A percentile compares a stretch with the other conserved stretches of the same genome.
Conservation (phyloP, 1,284 basidiomycete genomes). For the Hymenochaete sp. region DNA sequence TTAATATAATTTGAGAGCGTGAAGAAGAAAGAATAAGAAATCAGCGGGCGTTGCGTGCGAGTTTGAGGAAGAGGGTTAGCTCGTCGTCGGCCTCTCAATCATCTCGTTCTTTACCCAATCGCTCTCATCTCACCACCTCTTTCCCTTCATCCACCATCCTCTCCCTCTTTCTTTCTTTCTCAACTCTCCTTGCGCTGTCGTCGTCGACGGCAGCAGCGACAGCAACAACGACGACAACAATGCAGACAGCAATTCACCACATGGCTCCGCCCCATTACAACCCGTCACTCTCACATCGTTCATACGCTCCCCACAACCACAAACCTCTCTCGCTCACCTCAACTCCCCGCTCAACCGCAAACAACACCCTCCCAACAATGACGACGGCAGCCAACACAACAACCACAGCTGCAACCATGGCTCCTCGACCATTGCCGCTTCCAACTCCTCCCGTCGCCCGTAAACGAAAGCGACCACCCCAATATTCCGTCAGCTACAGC, state of each 20-base stretch:
- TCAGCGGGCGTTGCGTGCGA: no score
- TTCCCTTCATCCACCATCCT: not conserved
- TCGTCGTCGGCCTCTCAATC: not conserved
- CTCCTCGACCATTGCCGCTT: constrained; percentile 29
- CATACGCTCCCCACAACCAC: constrained; percentile 32
- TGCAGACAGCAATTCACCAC: constrained; percentile 62
- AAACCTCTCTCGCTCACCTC: constrained; percentile 23
- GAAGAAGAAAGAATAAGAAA: no score
- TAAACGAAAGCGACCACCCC: constrained; percentile 74
- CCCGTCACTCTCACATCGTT: constrained; percentile 4
- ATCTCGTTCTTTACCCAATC: constrained; percentile 22
- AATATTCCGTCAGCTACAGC: constrained; percentile 72
- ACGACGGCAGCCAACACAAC: no score
- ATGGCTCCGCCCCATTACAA: constrained; percentile 41
- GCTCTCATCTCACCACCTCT: constrained; percentile 25
- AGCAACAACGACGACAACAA: constrained; percentile 30
- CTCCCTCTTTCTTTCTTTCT: constrained; percentile 5
- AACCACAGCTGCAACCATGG: constrained; percentile 24
- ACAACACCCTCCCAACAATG: constrained; percentile 1
- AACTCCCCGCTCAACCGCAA: constrained; percentile 25
- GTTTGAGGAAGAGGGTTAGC: no score
- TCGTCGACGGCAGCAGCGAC: constrained; percentile 32
- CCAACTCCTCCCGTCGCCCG: constrained; percentile 58
- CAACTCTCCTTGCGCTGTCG: no score
- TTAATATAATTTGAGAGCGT: no score